Evolutionary conservation across 1,284 basidiomycete species (phyloP).

Genomic region (Leccinum colubrinum): DNA sequence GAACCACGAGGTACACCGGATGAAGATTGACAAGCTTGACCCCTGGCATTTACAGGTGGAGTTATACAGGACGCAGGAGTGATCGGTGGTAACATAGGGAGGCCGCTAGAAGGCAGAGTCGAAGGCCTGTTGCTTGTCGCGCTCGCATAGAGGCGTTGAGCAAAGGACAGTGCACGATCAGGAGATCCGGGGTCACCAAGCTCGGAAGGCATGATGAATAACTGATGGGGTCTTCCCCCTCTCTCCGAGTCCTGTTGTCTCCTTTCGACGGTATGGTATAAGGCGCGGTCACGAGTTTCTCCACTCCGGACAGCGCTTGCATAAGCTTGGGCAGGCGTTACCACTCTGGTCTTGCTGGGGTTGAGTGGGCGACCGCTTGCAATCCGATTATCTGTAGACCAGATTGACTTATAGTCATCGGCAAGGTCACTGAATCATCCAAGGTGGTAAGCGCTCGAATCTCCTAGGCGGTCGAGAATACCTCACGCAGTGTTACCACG

Average conservation of each 20-base stretch:
- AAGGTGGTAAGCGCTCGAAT: slow-evolving; percentile 1
- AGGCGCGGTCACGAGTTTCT: slow-evolving; percentile 1
- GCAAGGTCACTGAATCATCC: slow-evolving; percentile 1
- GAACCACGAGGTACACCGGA: slow-evolving; percentile 1
- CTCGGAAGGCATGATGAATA: not conserved
- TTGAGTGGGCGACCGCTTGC: not conserved
- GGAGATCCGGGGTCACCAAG: not conserved
- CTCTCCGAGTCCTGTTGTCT: slow-evolving; percentile 7
- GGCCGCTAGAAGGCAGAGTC: not conserved
- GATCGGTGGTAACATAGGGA: slow-evolving; percentile 9
- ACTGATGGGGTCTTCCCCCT: not conserved
- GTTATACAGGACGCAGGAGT: not conserved
- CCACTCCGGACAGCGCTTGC: slow-evolving; percentile 12
- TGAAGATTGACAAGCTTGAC: not conserved
- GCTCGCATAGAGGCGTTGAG: slow-evolving; percentile 32
- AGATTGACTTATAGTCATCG: slow-evolving; percentile 6
- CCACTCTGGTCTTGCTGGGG: not conserved
- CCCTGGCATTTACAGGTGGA: not conserved
- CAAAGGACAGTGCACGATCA: slow-evolving; percentile 20
- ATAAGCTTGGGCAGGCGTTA: slow-evolving; percentile 26
- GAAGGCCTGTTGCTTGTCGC: slow-evolving; percentile 15
- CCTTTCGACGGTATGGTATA: slow-evolving; percentile 27
- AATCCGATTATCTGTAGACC: slow-evolving; percentile 1
- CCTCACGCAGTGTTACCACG: slow-evolving; percentile 5
- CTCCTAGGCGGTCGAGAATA: not conserved